Evolutionary conservation across 2,329 filamentous ascomycete genomes (phyloP), one percentile per base, ranked within the genome.

Genomic region (Blumeriella jaapii): DNA sequence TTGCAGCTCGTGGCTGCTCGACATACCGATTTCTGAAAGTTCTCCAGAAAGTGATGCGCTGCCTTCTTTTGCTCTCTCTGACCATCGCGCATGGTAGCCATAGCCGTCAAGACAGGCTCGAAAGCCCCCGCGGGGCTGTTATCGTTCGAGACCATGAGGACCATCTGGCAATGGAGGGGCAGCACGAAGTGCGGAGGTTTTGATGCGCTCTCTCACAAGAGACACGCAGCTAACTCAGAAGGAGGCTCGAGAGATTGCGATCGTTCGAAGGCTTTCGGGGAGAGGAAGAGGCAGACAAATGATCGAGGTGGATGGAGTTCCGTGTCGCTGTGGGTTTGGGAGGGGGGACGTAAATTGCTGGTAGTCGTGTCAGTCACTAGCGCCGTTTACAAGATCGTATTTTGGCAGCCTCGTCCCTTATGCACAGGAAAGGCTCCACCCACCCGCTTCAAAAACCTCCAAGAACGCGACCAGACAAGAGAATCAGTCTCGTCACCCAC

Each of bases 21-120:
- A 72, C 80, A 50, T 61, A 94, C 89, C 60, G 91, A 96, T 74
- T 98, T 98, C 71, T 98, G 91, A 62, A 96, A 98, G 51, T 76
- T 78, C 62, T 93, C 83, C 41, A 98, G 69, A 58, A 80, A 98
- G 57, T 89, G 78, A 57, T 95, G 87, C 41, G 85, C 87, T 60
- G 86, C 81, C 58, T 81, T 79, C 67, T 96, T 96, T 56, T 82
- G 75, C 47, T 80, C 71, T 54, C 81, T 74, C 55, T 89, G 77
- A 49, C 77, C 81, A 61, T 80, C 82, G 57, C 86, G 79, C 87
- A 98, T 94, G 45, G 87, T 91, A 56, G 78, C 74, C 62, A 96
- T 78, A 45, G 89, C 91, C 50, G 81, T 77, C 52, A 96, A 69
- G 50, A 98, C 84, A 55, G 84, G 82, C 61, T 76, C 74, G 62